These are phyloP conservation scores for Eustoma russellianum DNA, from an alignment of 257 asterid species.

Conservation along the genomic window DNA sequence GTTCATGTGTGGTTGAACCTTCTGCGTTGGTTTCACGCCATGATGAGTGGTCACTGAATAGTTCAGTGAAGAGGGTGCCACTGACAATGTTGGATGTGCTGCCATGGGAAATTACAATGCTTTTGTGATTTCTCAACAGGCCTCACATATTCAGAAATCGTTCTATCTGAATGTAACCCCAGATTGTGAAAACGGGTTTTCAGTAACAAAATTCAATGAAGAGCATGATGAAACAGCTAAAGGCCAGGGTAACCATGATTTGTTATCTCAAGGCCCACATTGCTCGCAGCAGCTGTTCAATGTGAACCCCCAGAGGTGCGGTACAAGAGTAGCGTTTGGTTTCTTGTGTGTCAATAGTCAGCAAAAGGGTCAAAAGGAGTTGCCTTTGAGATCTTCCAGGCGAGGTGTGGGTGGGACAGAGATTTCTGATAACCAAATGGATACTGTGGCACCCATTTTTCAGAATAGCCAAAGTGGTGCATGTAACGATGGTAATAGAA, in stretches of 20 bases:
- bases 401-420: constrained; percentile 24
- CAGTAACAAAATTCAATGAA: constrained; percentile 15
- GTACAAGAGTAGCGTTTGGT: constrained; percentile 19
- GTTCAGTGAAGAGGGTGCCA: constrained; percentile 41
- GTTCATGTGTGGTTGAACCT: constrained; percentile 12
- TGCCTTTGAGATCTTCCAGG: constrained; percentile 24
- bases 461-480: constrained; percentile 15
- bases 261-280: neutral
- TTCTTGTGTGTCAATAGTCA: constrained; percentile 11
- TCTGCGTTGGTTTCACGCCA: constrained; percentile 20
- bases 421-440: neutral
- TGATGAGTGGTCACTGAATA: constrained; percentile 38
- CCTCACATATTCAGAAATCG: constrained; percentile 22
- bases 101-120: constrained; percentile 6
- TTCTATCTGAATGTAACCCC: constrained; percentile 60
- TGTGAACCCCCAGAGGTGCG: constrained; percentile 13
- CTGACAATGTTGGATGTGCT: constrained; percentile 27
- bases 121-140: constrained; percentile 16
- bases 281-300: constrained; percentile 10
- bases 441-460: neutral
- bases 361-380: constrained; percentile 23
- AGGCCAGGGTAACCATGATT: constrained; percentile 12
- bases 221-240: constrained; percentile 21
- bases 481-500: constrained; percentile 13
- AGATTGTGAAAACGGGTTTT: constrained; percentile 28